phyloP scores from a whole-genome alignment of 1,284 basidiomycete genomes.

The Cerioporus squamosus region DNA sequence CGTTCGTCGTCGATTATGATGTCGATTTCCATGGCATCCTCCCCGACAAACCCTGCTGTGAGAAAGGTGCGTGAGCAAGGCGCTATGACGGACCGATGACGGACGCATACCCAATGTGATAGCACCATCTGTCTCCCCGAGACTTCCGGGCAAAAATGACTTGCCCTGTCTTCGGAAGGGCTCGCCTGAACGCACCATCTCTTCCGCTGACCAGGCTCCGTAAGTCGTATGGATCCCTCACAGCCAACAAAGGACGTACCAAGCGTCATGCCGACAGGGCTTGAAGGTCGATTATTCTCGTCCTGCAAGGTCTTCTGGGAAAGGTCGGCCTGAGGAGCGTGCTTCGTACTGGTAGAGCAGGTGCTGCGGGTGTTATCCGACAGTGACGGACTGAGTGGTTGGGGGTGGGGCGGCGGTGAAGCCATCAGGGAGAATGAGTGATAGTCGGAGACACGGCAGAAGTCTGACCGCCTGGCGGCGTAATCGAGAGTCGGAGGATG shows the following conservation, averaged over 20 bases:
- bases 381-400: too few species aligned
- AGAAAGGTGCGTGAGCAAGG: not conserved
- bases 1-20: not conserved
- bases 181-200: not conserved
- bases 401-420: too few species aligned
- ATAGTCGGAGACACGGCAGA: too few species aligned
- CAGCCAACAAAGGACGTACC: not conserved
- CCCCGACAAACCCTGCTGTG: not conserved
- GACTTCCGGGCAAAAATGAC: too few species aligned
- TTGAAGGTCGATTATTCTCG: not conserved
- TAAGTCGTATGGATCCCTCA: too few species aligned
- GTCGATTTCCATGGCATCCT: constrained; percentile 1
- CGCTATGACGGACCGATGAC: not conserved
- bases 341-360: not conserved
- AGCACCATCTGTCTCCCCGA: not conserved
- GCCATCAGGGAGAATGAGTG: too few species aligned
- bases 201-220: not conserved
- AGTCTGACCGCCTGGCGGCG: too few species aligned
- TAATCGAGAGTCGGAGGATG: too few species aligned
- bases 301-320: not conserved
- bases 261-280: not conserved
- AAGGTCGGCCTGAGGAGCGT: too few species aligned
- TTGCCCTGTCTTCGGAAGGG: too few species aligned
- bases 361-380: too few species aligned
- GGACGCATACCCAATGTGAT: not conserved